Percentiles rank a stretch among this genome's conserved stretches.
phyloP scores from a whole-genome alignment of 331 rosid genomes.

The Ulmus americana region DNA sequence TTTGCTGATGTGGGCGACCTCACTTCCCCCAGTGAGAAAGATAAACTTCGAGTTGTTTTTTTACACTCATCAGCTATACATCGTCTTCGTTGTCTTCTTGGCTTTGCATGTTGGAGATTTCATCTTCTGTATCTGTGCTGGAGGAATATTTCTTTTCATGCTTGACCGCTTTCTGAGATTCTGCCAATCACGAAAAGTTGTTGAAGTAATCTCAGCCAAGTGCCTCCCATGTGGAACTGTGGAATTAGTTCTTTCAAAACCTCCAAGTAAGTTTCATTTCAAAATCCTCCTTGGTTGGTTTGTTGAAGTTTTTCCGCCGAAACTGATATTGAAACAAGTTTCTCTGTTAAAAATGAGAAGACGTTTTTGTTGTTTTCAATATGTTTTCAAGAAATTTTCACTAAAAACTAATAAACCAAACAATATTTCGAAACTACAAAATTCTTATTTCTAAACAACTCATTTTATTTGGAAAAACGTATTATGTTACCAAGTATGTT shows the following conservation, averaged over 20 bases:
- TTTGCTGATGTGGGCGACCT: constrained; percentile 85
- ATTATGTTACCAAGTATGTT: constrained; percentile 1
- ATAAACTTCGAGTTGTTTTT: constrained; percentile 80
- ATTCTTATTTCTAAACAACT: no score
- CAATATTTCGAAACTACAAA: no score
- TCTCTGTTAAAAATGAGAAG: no score
- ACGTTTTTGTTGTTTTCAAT: no score
- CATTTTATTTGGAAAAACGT: not conserved
- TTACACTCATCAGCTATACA: constrained; percentile 86
- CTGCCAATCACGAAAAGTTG: constrained; percentile 67
- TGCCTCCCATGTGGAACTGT: constrained; percentile 80
- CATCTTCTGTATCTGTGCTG: constrained; percentile 70
- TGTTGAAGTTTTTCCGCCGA: no score
- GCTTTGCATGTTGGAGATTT: constrained; percentile 90
- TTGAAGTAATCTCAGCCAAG: constrained; percentile 63
- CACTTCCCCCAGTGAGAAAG: constrained; percentile 68
- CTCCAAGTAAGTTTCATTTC: constrained; percentile 46
- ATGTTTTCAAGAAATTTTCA: no score
- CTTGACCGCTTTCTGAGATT: constrained; percentile 87
- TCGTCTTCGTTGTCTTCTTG: constrained; percentile 61
- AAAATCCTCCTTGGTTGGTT: no score
- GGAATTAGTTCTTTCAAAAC: constrained; percentile 76
- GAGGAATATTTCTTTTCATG: constrained; percentile 68
- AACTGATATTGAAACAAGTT: no score
- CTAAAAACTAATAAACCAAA: no score